These are phyloP conservation scores for Triadica sebifera DNA, from an alignment of 345 rosid genomes.

Conservation along the genomic window DNA sequence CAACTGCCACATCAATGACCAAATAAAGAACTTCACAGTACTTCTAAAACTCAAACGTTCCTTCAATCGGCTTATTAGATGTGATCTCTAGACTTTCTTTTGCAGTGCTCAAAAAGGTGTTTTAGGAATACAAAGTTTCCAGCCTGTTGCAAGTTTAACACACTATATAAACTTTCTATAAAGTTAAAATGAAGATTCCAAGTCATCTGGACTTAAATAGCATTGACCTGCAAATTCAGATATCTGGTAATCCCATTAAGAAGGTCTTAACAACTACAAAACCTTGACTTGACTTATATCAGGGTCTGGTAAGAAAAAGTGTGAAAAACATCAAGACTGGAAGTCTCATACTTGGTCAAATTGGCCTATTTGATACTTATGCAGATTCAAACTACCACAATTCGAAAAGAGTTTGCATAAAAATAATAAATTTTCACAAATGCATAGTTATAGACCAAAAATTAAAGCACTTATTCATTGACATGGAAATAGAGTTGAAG, in stretches of 20 bases:
- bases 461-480: background rate
- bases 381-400: background rate
- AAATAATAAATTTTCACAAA: background rate
- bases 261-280: constrained; percentile 1
- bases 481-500: background rate
- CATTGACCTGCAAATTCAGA: background rate
- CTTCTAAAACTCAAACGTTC: background rate
- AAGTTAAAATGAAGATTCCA: background rate
- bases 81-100: background rate
- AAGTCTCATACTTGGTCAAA: background rate
- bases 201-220: background rate
- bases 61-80: background rate
- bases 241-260: too few relatives aligned
- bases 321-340: background rate
- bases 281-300: background rate
- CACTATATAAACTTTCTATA: background rate
- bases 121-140: background rate
- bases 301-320: too few relatives aligned
- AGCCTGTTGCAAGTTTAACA: constrained; percentile 8
- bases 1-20: constrained; percentile 25
- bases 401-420: background rate
- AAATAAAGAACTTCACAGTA: background rate
- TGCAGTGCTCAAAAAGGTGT: background rate
- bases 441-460: background rate
- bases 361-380: background rate